phyloP scores from a whole-genome alignment of 2,329 filamentous ascomycete species.

The Dactylellina drechsleri region DNA sequence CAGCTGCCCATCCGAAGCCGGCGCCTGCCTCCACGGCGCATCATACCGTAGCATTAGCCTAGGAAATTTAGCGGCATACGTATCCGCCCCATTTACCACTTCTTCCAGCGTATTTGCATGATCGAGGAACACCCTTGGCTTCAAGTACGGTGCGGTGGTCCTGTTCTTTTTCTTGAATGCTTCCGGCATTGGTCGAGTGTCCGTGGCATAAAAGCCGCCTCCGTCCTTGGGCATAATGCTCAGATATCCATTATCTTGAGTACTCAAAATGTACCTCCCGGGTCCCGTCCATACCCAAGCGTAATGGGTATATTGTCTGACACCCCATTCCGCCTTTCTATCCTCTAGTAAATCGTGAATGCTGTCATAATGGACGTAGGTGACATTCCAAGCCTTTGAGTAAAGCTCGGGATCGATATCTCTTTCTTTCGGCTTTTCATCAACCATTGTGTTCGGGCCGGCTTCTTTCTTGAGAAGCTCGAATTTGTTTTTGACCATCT shows the following conservation, averaged over 20 bases:
- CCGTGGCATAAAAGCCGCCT: constrained; percentile 56
- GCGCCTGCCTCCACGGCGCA: constrained; percentile 75
- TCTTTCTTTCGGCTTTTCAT: neutral
- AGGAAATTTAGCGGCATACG: constrained; percentile 74
- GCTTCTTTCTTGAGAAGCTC: constrained; percentile 62
- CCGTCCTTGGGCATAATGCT: constrained; percentile 56
- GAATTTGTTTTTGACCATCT: constrained; percentile 70
- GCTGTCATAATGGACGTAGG: constrained; percentile 89
- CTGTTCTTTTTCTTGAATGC: constrained; percentile 21
- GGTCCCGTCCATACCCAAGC: constrained; percentile 42
- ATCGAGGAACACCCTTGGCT: constrained; percentile 74
- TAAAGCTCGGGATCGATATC: constrained; percentile 40
- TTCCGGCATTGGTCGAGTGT: constrained; percentile 59
- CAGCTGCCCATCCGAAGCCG: constrained; percentile 74
- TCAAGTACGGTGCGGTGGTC: constrained; percentile 69
- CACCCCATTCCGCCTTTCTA: constrained; percentile 83
- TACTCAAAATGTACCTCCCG: constrained; percentile 62
- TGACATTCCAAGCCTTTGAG: constrained; percentile 65
- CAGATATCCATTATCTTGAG: constrained; percentile 58
- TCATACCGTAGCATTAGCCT: constrained; percentile 73
- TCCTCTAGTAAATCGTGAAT: constrained; percentile 91
- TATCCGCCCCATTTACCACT: constrained; percentile 80
- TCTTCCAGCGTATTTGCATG: constrained; percentile 72
- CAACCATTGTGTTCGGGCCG: constrained; percentile 13
- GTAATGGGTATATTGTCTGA: constrained; percentile 62